These are phyloP conservation scores for Wallacemonas sp. DNA, from an alignment of 208 protist species.

Conservation along the genomic window DNA sequence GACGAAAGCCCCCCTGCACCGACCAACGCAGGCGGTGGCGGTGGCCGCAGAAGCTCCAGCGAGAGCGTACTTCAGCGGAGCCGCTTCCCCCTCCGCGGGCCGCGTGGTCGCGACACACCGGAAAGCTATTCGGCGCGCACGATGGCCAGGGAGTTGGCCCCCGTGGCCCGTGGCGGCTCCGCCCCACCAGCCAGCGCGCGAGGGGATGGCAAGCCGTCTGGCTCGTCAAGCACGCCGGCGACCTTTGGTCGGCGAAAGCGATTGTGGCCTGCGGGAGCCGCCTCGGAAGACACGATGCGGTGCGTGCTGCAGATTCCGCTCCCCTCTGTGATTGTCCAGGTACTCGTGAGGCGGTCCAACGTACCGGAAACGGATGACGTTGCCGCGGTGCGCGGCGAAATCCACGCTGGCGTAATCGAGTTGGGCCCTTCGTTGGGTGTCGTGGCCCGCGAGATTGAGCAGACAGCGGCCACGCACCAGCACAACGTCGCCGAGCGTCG, in stretches of 20 bases:
- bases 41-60: no score
- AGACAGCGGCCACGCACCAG: conserved; percentile 28
- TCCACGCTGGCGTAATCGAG: conserved; percentile 63
- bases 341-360: conserved; percentile 18
- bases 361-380: conserved; percentile 23
- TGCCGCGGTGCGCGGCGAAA: conserved; percentile 49
- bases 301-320: conserved; percentile 59
- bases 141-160: neutral
- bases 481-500: conserved; percentile 19
- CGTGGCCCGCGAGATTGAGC: conserved; percentile 70
- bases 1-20: neutral
- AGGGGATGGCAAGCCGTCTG: neutral
- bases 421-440: conserved; percentile 66
- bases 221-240: neutral
- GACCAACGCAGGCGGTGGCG: conserved; percentile 3
- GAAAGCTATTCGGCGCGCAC: neutral
- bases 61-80: conserved; percentile 12
- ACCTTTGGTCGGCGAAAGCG: neutral
- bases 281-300: conserved; percentile 22
- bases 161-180: neutral
- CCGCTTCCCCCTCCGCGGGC: neutral
- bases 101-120: neutral
- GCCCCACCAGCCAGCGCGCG: neutral
- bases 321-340: conserved; percentile 36
- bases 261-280: neutral